Evolutionary conservation across 2,329 filamentous ascomycete species (phyloP).

Genomic region (Drechmeria coniospora): DNA sequence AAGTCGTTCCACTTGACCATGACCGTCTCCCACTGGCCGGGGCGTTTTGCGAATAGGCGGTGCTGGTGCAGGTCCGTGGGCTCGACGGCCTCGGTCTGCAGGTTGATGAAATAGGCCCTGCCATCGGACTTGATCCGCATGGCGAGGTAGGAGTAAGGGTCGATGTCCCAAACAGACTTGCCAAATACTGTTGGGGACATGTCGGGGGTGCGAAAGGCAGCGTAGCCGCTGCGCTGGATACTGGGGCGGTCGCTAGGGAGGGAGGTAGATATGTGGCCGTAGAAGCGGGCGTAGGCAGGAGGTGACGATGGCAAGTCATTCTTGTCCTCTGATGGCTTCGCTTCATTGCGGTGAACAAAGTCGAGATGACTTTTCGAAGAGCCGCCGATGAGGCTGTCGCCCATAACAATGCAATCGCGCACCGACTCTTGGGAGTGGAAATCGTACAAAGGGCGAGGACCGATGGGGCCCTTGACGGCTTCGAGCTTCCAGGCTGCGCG

Average conservation of each 20-base stretch:
- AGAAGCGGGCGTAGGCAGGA: slow-evolving; percentile 55
- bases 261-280: slow-evolving; percentile 75
- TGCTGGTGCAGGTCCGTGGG: slow-evolving; percentile 96
- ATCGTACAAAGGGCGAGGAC: slow-evolving; percentile 47
- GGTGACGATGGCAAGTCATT: slow-evolving; percentile 6
- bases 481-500: slow-evolving; percentile 50
- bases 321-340: slow-evolving; percentile 4
- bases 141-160: slow-evolving; percentile 76
- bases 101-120: slow-evolving; percentile 82
- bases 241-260: slow-evolving; percentile 62
- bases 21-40: slow-evolving; percentile 91
- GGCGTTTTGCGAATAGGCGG: slow-evolving; percentile 60
- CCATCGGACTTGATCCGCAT: slow-evolving; percentile 83
- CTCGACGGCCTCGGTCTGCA: slow-evolving; percentile 88
- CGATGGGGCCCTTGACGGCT: slow-evolving; percentile 47
- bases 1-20: slow-evolving; percentile 83
- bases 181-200: slow-evolving; percentile 70
- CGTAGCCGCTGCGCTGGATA: slow-evolving; percentile 69
- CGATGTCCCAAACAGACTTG: slow-evolving; percentile 72
- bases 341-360: slow-evolving; percentile 27
- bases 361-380: slow-evolving; percentile 64
- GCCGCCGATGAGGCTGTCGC: slow-evolving; percentile 74
- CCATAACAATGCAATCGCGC: slow-evolving; percentile 58
- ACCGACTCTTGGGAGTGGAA: slow-evolving; percentile 39
- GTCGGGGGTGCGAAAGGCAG: slow-evolving; percentile 76